Evolutionary conservation across 1,139 yeast genomes (phyloP).

Genomic region (Diutina catenulata): DNA sequence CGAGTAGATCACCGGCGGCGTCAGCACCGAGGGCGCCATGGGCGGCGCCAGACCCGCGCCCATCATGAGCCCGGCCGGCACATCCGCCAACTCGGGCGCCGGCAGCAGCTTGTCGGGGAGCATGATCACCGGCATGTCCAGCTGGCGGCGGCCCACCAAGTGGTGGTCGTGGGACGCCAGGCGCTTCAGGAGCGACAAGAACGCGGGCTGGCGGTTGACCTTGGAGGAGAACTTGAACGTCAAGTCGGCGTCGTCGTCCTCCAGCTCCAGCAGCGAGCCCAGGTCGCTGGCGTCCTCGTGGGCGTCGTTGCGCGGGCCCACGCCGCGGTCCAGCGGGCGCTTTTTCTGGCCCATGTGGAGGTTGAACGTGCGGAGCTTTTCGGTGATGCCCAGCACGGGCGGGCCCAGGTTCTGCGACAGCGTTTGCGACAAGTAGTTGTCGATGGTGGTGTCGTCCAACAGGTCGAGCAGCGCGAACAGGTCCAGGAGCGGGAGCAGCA

Average conservation of each 20-base stretch:
- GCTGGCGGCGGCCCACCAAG: slow-evolving; percentile 3
- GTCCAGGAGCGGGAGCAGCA: slow-evolving; percentile 51
- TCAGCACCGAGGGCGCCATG: neutral
- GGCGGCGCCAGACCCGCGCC: neutral
- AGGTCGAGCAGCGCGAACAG: slow-evolving; percentile 74
- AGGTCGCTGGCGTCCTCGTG: neutral
- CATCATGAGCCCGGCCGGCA: slow-evolving; percentile 27
- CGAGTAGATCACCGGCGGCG: neutral
- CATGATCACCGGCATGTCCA: slow-evolving; percentile 18
- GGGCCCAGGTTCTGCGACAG: neutral
- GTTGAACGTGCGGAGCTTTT: slow-evolving; percentile 3
- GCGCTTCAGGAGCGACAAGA: slow-evolving; percentile 12
- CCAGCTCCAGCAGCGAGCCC: slow-evolving; percentile 1
- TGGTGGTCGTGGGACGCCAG: slow-evolving; percentile 8
- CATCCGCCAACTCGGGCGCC: slow-evolving; percentile 25
- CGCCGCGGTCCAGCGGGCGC: slow-evolving; percentile 1
- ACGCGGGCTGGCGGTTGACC: slow-evolving; percentile 23
- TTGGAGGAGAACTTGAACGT: slow-evolving; percentile 42
- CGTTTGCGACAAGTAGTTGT: slow-evolving; percentile 30
- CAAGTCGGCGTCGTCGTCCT: slow-evolving; percentile 35
- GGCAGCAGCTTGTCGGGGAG: slow-evolving; percentile 17
- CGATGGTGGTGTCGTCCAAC: slow-evolving; percentile 26
- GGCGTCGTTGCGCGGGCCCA: neutral
- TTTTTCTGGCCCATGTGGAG: slow-evolving; percentile 2
- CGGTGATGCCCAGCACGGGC: slow-evolving; percentile 6